Conservation (phyloP, 2,329 filamentous ascomycete genomes). For the Diaporthe sp. region DNA sequence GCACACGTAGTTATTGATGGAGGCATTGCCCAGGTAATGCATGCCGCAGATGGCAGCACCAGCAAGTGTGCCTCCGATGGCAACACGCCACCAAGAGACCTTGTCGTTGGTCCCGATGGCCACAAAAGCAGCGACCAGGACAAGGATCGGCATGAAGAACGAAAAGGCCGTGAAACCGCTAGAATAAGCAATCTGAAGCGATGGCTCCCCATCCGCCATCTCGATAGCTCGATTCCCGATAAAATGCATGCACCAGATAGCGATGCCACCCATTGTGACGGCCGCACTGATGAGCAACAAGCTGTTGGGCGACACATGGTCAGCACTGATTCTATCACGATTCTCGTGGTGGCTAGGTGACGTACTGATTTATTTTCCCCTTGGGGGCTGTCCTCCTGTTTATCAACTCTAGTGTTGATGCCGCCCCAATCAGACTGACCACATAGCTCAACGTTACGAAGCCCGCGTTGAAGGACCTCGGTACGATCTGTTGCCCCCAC, state of each 20-base stretch:
- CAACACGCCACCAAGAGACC: slow-evolving; percentile 68
- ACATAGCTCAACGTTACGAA: slow-evolving; percentile 80
- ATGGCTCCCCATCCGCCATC: slow-evolving; percentile 69
- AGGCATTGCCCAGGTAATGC: slow-evolving; percentile 89
- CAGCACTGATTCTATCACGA: background rate
- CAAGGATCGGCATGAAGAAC: slow-evolving; percentile 82
- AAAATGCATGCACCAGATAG: slow-evolving; percentile 85
- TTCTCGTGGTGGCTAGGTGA: background rate
- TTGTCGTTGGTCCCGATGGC: slow-evolving; percentile 69
- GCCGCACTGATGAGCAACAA: slow-evolving; percentile 72
- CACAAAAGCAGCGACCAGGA: slow-evolving; percentile 78
- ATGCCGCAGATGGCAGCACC: slow-evolving; percentile 84
- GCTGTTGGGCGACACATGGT: slow-evolving; percentile 49
- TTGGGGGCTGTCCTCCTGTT: slow-evolving; percentile 78
- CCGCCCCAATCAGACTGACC: slow-evolving; percentile 81
- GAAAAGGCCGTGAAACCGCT: slow-evolving; percentile 78
- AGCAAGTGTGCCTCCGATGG: slow-evolving; percentile 73
- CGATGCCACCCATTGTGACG: slow-evolving; percentile 78
- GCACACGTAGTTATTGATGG: slow-evolving; percentile 80
- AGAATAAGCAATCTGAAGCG: slow-evolving; percentile 80
- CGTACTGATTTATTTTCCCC: slow-evolving; percentile 76
- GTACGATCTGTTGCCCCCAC: slow-evolving; percentile 58
- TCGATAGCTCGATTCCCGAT: slow-evolving; percentile 84
- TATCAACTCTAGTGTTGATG: slow-evolving; percentile 84
- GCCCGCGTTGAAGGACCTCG: slow-evolving; percentile 63